Percentiles rank a stretch among this genome's conserved stretches.
Evolutionary conservation across 306 rosid genomes (phyloP).

Genomic region (Vicia villosa): DNA sequence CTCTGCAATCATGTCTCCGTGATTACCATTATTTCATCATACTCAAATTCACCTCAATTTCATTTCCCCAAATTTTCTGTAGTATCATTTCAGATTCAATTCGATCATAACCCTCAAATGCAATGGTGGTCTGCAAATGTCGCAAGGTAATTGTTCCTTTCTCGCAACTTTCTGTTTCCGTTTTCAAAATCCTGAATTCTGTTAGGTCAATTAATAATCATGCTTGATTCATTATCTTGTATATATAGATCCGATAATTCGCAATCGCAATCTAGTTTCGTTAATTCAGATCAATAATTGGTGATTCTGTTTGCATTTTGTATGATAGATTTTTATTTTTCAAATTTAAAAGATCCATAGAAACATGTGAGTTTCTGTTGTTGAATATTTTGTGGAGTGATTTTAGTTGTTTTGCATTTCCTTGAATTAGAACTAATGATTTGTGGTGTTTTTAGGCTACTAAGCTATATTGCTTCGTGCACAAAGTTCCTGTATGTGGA

Average conservation of each 20-base stretch:
- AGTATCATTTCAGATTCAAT: slow-evolving; percentile 10
- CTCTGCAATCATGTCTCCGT: not conserved
- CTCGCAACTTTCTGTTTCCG: not conserved
- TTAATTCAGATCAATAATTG: slow-evolving; percentile 30
- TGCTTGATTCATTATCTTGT: slow-evolving; percentile 35
- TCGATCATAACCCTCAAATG: slow-evolving; percentile 47
- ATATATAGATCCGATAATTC: slow-evolving; percentile 55
- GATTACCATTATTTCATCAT: slow-evolving; percentile 11
- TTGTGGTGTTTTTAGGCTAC: slow-evolving; percentile 71
- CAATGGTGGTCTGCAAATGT: slow-evolving; percentile 99
- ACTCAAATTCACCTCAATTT: not conserved
- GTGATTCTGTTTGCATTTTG: slow-evolving; percentile 25
- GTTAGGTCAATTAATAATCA: slow-evolving; percentile 1
- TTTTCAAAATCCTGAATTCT: slow-evolving; percentile 26
- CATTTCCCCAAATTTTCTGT: not conserved
- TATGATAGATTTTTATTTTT: slow-evolving; percentile 2
- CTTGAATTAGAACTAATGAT: slow-evolving; percentile 24
- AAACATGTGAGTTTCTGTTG: not conserved
- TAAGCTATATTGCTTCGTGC: slow-evolving; percentile 94
- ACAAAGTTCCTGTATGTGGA: slow-evolving; percentile 99
- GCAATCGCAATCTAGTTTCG: not conserved
- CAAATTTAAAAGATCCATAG: not conserved
- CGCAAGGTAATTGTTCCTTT: slow-evolving; percentile 66
- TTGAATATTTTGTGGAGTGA: slow-evolving; percentile 3
- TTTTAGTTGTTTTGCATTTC: slow-evolving; percentile 11